These are phyloP conservation scores for Amoebophrya sp. DNA, from an alignment of 169 alveolate genomes.

Conservation along the genomic window DNA sequence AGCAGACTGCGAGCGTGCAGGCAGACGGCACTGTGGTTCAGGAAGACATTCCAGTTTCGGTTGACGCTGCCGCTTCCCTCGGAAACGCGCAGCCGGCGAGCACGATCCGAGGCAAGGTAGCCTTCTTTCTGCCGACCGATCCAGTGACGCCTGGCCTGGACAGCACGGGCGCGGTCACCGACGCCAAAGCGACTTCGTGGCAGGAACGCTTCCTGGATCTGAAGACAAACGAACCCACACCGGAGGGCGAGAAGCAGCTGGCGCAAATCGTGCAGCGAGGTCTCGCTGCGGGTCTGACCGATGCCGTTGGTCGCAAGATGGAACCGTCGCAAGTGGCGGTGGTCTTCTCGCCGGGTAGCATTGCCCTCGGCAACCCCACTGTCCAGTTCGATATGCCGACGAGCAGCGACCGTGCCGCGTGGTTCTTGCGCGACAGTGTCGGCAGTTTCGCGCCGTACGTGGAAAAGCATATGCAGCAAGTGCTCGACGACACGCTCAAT, in stretches of 20 bases:
- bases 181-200: neutral
- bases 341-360: neutral
- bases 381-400: neutral
- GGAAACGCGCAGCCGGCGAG: neutral
- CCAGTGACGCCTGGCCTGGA: too few relatives aligned
- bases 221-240: neutral
- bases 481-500: neutral
- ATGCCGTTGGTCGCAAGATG: neutral
- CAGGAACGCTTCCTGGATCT: neutral
- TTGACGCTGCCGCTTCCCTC: too few relatives aligned
- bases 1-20: too few relatives aligned
- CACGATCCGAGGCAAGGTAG: neutral
- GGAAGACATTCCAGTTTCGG: too few relatives aligned
- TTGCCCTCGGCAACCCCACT: neutral
- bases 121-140: neutral
- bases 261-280: neutral
- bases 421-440: neutral
- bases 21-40: too few relatives aligned
- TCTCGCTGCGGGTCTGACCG: neutral
- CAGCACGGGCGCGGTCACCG: too few relatives aligned
- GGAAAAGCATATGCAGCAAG: neutral
- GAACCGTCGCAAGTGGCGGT: neutral
- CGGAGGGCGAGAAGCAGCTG: neutral
- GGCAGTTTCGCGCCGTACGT: neutral
- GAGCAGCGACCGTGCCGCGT: neutral